Conservation (phyloP, 1,284 basidiomycete species). For the Malassezia sp. region DNA sequence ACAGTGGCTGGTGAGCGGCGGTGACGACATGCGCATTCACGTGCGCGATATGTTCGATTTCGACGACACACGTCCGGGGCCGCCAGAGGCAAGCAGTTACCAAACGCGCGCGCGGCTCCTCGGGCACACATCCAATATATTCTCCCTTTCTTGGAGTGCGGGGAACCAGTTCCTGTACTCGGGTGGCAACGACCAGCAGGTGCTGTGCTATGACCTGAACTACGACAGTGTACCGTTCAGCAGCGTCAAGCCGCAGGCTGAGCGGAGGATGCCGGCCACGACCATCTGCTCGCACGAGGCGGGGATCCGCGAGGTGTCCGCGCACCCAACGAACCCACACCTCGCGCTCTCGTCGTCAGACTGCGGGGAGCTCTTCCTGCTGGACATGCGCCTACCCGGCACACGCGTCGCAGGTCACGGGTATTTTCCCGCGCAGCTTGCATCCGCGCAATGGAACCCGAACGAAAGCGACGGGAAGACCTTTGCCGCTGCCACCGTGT, state of each 20-base stretch:
- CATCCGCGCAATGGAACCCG: slow-evolving; percentile 16
- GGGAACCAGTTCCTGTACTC: slow-evolving; percentile 9
- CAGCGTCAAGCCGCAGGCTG: neutral
- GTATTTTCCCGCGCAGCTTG: slow-evolving; percentile 10
- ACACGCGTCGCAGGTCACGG: slow-evolving; percentile 3
- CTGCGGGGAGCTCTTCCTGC: slow-evolving; percentile 12
- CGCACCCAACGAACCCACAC: slow-evolving; percentile 13
- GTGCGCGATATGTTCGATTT: slow-evolving; percentile 15
- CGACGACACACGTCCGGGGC: neutral
- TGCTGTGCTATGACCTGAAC: slow-evolving; percentile 14
- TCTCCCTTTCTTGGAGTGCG: slow-evolving; percentile 12
- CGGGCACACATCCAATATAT: slow-evolving; percentile 15
- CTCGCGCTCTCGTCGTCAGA: slow-evolving; percentile 10
- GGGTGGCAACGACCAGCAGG: slow-evolving; percentile 10
- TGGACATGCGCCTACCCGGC: slow-evolving; percentile 10
- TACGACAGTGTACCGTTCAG: slow-evolving; percentile 4
- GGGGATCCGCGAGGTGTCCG: slow-evolving; percentile 15
- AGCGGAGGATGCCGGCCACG: neutral
- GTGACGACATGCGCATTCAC: slow-evolving; percentile 15
- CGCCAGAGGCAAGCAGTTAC: slow-evolving; percentile 7
- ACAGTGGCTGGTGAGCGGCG: slow-evolving; percentile 16
- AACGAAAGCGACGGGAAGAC: slow-evolving; percentile 12
- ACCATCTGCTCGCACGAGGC: slow-evolving; percentile 3
- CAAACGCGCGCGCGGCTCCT: slow-evolving; percentile 8
- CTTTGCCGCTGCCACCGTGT: slow-evolving; percentile 10